Percentiles rank a stretch among this genome's conserved stretches.
Conservation (phyloP, 768 basidiomycete species). For the Sistotremastrum suecicum region DNA sequence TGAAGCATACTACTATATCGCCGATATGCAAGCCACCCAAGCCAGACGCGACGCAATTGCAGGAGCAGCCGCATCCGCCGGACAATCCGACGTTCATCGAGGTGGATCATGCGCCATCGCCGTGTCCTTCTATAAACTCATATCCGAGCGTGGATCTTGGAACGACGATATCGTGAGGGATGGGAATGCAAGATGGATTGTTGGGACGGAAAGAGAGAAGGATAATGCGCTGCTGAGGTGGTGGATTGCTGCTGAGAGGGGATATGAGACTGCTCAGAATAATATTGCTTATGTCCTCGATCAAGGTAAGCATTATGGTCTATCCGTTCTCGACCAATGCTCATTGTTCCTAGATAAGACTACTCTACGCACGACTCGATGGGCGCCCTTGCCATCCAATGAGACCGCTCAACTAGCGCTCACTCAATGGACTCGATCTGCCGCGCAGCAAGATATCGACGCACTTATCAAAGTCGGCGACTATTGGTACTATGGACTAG, state of each 20-base stretch:
- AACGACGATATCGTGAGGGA: slow-evolving; percentile 69
- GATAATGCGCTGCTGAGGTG: slow-evolving; percentile 83
- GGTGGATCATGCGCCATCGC: slow-evolving; percentile 74
- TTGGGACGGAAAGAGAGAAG: slow-evolving; percentile 54
- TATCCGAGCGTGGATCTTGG: slow-evolving; percentile 80
- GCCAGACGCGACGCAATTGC: slow-evolving; percentile 31
- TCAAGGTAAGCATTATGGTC: slow-evolving; percentile 50
- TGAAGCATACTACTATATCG: slow-evolving; percentile 90
- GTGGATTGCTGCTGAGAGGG: slow-evolving; percentile 91
- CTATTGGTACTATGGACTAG: slow-evolving; percentile 87
- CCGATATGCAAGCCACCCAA: slow-evolving; percentile 57
- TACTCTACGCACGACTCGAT: slow-evolving; percentile 49
- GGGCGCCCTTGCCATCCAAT: slow-evolving; percentile 60
- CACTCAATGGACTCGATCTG: slow-evolving; percentile 90
- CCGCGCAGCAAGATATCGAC: slow-evolving; percentile 89
- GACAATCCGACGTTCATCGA: not conserved
- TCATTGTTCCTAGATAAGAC: slow-evolving; percentile 41
- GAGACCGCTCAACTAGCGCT: slow-evolving; percentile 74
- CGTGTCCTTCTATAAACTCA: slow-evolving; percentile 86
- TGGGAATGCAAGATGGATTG: slow-evolving; percentile 64
- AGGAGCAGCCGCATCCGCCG: slow-evolving; percentile 28
- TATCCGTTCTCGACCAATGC: slow-evolving; percentile 21
- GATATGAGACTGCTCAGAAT: slow-evolving; percentile 86
- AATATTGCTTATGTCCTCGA: slow-evolving; percentile 89
- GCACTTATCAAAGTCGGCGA: slow-evolving; percentile 97